phyloP scores from a whole-genome alignment of 495 filamentous ascomycete genomes.

The Lophiostoma macrostomum region DNA sequence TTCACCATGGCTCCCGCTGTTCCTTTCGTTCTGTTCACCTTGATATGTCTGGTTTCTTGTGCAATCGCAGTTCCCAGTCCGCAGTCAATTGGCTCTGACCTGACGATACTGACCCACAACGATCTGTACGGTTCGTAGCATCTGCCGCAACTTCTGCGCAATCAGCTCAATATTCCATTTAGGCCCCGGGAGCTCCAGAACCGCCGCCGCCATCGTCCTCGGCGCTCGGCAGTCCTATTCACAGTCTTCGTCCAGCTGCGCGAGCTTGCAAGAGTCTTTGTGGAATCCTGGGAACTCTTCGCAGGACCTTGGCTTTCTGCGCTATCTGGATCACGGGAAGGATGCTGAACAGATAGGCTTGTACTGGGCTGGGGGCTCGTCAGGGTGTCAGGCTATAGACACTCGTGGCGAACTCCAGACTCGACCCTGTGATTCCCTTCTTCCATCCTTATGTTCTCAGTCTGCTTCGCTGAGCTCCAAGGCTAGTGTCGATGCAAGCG shows the following conservation, averaged over 20 bases:
- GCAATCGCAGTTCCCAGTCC: conserved; percentile 2
- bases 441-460: conserved; percentile 17
- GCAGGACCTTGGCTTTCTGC: conserved; percentile 5
- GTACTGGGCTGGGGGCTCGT: conserved; percentile 12
- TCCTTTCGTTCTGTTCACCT: neutral
- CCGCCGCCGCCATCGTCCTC: conserved; percentile 15
- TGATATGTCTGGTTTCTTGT: neutral
- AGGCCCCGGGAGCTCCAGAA: conserved; percentile 12
- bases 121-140: conserved; percentile 20
- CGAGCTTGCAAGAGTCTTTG: conserved; percentile 13
- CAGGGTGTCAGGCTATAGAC: conserved; percentile 15
- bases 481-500: neutral
- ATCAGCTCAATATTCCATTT: neutral
- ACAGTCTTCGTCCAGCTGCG: conserved; percentile 6
- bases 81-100: conserved; percentile 9
- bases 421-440: neutral
- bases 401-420: conserved; percentile 7
- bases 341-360: neutral
- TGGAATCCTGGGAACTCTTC: conserved; percentile 8
- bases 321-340: conserved; percentile 18
- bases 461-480: conserved; percentile 11
- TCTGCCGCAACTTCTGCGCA: neutral
- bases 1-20: neutral
- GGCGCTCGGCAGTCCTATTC: neutral
- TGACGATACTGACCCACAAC: conserved; percentile 25